phyloP scores from a whole-genome alignment of 257 asterid species.

The Solanum sparsipilum region DNA sequence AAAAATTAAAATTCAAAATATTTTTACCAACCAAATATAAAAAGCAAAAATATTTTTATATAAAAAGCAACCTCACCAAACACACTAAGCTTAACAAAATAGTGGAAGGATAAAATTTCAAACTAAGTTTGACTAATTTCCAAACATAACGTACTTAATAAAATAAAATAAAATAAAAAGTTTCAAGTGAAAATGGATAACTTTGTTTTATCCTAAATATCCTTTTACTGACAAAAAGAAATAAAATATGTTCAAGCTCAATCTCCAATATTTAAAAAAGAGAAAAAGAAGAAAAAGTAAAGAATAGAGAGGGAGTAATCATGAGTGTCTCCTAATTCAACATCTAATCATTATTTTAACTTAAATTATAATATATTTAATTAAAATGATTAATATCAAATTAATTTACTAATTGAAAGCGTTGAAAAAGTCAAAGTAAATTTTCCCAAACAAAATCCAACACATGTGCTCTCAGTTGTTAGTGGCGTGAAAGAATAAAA shows the following conservation, averaged over 20 bases:
- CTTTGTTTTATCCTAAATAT: neutral
- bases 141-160: neutral
- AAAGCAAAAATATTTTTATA: too few species aligned
- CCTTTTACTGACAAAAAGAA: neutral
- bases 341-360: neutral
- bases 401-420: neutral
- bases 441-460: constrained; percentile 25
- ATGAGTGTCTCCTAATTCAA: neutral
- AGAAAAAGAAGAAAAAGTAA: neutral
- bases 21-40: too few species aligned
- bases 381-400: neutral
- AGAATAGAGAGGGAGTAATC: neutral
- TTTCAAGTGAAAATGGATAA: neutral
- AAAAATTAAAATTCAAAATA: too few species aligned
- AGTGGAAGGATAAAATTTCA: neutral
- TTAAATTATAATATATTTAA: neutral
- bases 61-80: too few species aligned
- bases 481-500: neutral
- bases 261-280: neutral
- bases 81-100: neutral
- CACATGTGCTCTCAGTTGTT: constrained; percentile 13
- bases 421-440: constrained; percentile 29
- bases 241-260: neutral
- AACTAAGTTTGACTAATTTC: neutral
- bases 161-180: neutral